A percentile compares a stretch with the other conserved stretches of the same genome.
phyloP scores from a whole-genome alignment of 306 rosid species.

The Glycine soja region DNA sequence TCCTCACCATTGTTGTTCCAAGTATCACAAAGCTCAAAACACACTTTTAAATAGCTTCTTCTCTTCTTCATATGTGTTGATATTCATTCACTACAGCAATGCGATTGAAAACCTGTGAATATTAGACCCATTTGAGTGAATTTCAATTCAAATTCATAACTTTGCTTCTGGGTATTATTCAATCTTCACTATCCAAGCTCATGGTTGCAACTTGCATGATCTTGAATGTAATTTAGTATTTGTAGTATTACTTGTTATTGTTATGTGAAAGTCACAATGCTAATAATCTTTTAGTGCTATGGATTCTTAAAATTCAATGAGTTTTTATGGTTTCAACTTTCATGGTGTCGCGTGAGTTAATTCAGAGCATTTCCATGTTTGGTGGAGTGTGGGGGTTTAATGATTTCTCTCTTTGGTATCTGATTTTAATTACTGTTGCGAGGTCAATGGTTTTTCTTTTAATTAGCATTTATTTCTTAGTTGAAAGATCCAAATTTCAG shows the following conservation, averaged over 20 bases:
- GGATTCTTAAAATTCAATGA: conserved; percentile 41
- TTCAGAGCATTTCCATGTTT: conserved; percentile 39
- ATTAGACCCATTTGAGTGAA: conserved; percentile 41
- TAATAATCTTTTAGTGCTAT: conserved; percentile 10
- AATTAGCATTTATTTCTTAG: conserved; percentile 35
- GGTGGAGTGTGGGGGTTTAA: conserved; percentile 30
- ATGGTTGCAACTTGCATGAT: conserved; percentile 33
- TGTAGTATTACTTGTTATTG: neutral
- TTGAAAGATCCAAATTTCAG: conserved; percentile 39
- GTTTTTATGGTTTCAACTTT: conserved; percentile 51
- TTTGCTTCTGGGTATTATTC: conserved; percentile 43
- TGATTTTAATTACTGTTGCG: conserved; percentile 7
- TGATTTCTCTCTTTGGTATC: conserved; percentile 11
- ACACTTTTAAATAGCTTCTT: neutral
- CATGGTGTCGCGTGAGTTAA: conserved; percentile 36
- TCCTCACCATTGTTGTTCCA: conserved; percentile 26
- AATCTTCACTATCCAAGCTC: conserved; percentile 33
- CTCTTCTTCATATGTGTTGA: conserved; percentile 3
- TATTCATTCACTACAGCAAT: conserved; percentile 21
- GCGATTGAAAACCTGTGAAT: conserved; percentile 13
- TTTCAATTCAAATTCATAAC: conserved; percentile 1
- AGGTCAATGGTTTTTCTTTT: conserved; percentile 44
- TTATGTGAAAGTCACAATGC: conserved; percentile 35
- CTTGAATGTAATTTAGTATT: neutral
- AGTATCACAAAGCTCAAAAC: neutral